Evolutionary conservation across 257 asterid species (phyloP), one percentile per base, ranked within the genome.

Genomic region (Solanum rostratum): DNA sequence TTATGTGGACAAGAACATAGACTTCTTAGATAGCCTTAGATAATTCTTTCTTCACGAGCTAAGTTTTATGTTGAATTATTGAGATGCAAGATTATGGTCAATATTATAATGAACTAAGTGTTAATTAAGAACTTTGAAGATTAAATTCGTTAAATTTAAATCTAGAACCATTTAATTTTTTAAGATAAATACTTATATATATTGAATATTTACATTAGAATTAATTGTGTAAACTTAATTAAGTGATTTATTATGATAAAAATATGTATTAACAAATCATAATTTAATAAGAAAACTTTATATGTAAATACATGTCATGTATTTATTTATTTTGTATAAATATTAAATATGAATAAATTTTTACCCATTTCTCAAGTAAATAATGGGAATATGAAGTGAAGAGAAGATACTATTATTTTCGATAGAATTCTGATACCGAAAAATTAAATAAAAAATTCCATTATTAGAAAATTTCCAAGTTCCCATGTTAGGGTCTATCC

Each of bases 401-500:
- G 11, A 27, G 2, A 12, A 24, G 2, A 13, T 24, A 22, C 22
- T 9, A 10, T 24, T 62, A 14, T 27, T 63, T 63, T 3, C 0
- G 11, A 27, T 63, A 27, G 12, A 27, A 2, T 3, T 7, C 1
- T 4, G 39, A 6, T 9, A 8, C 7, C 1, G 29, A 33, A 63
- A 63, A 37, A 33, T 1, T 30, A 41, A n/a, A 71, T 20, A 73
- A 29, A 10, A n/a, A 73, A 73, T 73, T 73, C 39, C 41, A 74
- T 45, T 74, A 45, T 22, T 74, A 22, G 59, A 73, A 74, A 49
- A 74, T 6, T 39, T 84, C 84, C 87, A 84, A 84, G 74, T 69
- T 84, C 86, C 85, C 81, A 79, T 79, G 82, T 84, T 84, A 68
- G 76, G 78, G 69, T 65, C 22, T 27, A 22, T 39, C 27, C 33